phyloP scores from a whole-genome alignment of 2,329 filamentous ascomycete species.

The Macrophomina tecta region DNA sequence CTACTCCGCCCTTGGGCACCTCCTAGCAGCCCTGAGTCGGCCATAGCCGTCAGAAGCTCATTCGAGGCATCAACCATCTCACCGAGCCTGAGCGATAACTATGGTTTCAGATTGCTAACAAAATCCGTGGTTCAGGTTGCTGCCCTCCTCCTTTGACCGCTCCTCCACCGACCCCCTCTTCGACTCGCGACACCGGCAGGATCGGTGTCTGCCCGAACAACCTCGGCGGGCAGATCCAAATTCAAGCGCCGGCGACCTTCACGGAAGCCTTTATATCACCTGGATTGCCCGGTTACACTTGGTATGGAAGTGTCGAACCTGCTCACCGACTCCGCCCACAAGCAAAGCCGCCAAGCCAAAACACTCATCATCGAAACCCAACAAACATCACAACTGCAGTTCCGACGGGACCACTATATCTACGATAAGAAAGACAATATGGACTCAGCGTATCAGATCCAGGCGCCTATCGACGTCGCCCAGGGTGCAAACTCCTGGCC shows the following conservation, averaged over 20 bases:
- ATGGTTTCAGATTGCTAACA: slow-evolving; percentile 22
- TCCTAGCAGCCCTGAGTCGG: slow-evolving; percentile 39
- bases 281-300: slow-evolving; percentile 26
- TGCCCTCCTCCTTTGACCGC: slow-evolving; percentile 41
- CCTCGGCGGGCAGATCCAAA: slow-evolving; percentile 12
- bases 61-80: slow-evolving; percentile 19
- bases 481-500: slow-evolving; percentile 1
- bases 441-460: slow-evolving; percentile 23
- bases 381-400: slow-evolving; percentile 14
- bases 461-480: slow-evolving; percentile 3
- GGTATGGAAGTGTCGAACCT: slow-evolving; percentile 43
- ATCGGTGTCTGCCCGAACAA: slow-evolving; percentile 36
- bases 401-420: neutral
- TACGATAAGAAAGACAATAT: slow-evolving; percentile 13
- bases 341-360: slow-evolving; percentile 15
- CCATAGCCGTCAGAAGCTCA: slow-evolving; percentile 29
- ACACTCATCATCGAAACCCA: slow-evolving; percentile 20
- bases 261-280: slow-evolving; percentile 16
- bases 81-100: neutral
- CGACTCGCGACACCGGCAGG: slow-evolving; percentile 48
- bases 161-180: slow-evolving; percentile 36
- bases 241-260: slow-evolving; percentile 13
- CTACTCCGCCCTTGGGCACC: slow-evolving; percentile 39
- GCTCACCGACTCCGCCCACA: slow-evolving; percentile 34
- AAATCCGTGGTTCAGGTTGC: slow-evolving; percentile 27